phyloP scores from a whole-genome alignment of 441 rosid genomes.

The Jatropha multifida region DNA sequence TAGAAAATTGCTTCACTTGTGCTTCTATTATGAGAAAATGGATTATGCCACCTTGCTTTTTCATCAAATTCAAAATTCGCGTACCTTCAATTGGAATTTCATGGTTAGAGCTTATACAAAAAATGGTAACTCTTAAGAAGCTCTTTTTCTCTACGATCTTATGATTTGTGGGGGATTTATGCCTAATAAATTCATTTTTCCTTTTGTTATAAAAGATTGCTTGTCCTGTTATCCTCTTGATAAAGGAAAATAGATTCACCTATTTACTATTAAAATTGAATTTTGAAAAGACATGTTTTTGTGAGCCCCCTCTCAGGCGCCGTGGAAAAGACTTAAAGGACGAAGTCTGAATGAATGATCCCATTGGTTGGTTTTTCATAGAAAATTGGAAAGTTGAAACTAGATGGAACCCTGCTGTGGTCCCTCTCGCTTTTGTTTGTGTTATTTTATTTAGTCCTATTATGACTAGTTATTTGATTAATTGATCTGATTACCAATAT shows the following conservation, averaged over 20 bases:
- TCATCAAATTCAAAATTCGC: slow-evolving; percentile 38
- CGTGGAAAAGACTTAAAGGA: too few relatives aligned
- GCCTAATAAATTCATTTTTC: slow-evolving; percentile 69
- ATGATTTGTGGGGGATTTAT: slow-evolving; percentile 47
- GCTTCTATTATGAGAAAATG: slow-evolving; percentile 42
- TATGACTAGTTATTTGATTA: too few relatives aligned
- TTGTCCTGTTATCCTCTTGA: slow-evolving; percentile 28
- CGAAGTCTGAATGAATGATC: too few relatives aligned
- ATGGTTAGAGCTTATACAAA: slow-evolving; percentile 54
- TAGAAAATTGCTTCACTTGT: slow-evolving; percentile 50
- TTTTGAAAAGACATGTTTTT: slow-evolving; percentile 47
- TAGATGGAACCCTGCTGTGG: too few relatives aligned
- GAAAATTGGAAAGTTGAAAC: too few relatives aligned
- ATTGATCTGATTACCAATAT: too few relatives aligned
- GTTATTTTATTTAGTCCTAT: too few relatives aligned
- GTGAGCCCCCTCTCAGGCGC: neutral
- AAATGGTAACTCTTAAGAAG: slow-evolving; percentile 40
- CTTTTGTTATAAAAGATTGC: slow-evolving; percentile 67
- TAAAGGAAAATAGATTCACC: slow-evolving; percentile 57
- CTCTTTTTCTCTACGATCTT: slow-evolving; percentile 50
- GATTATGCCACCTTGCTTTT: slow-evolving; percentile 57
- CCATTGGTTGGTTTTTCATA: too few relatives aligned
- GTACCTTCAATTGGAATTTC: slow-evolving; percentile 66
- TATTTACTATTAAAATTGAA: slow-evolving; percentile 51
- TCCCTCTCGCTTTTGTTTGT: too few relatives aligned